Percentiles rank a stretch among this genome's conserved stretches.
phyloP scores from a whole-genome alignment of 345 rosid species.

The Bruguiera gymnorhiza region DNA sequence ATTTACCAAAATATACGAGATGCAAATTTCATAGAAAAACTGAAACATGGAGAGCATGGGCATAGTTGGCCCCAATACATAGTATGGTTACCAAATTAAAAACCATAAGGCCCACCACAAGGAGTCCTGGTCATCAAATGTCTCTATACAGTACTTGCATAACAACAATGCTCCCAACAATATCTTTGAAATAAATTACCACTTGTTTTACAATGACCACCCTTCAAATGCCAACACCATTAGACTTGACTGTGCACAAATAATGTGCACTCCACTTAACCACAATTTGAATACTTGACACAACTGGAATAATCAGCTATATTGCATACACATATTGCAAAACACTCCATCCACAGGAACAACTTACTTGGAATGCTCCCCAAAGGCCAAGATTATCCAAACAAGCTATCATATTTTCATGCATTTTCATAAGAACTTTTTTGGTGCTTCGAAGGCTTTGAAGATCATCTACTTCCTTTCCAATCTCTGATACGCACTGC shows the following conservation, averaged over 20 bases:
- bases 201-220: slow-evolving; percentile 1
- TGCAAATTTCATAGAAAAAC: too few species aligned
- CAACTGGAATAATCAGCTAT: neutral
- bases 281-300: neutral
- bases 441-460: slow-evolving; percentile 50
- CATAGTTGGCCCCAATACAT: neutral
- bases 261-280: neutral
- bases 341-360: slow-evolving; percentile 2
- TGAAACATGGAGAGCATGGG: too few species aligned
- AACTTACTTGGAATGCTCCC: slow-evolving; percentile 75
- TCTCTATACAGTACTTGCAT: neutral
- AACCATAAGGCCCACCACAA: neutral
- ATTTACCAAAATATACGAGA: too few species aligned
- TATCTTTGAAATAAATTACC: neutral
- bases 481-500: slow-evolving; percentile 64
- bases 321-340: neutral
- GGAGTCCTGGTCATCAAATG: neutral
- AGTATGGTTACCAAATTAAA: neutral
- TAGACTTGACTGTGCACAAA: neutral
- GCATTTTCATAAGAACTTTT: slow-evolving; percentile 54
- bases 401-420: slow-evolving; percentile 61
- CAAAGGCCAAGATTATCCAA: slow-evolving; percentile 72
- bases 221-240: neutral
- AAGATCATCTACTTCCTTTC: slow-evolving; percentile 43
- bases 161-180: slow-evolving; percentile 1